These are phyloP conservation scores for Fremontodendron californicum DNA, from an alignment of 345 rosid species.

Conservation along the genomic window DNA sequence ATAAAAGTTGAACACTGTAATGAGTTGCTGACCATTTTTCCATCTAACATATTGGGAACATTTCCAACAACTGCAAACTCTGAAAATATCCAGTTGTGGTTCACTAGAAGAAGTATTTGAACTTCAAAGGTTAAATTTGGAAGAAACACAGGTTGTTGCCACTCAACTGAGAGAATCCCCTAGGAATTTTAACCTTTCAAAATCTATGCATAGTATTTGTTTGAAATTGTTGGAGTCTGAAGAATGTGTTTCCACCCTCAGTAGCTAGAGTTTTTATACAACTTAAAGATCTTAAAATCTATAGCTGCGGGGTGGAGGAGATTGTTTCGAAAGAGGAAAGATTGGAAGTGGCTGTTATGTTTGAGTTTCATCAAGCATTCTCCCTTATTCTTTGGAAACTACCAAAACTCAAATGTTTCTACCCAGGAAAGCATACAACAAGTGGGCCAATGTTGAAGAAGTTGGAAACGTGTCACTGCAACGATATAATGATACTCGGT, in stretches of 20 bases:
- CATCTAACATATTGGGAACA: background rate
- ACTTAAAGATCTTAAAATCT: slow-evolving; percentile 1
- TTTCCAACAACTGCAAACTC: background rate
- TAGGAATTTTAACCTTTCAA: background rate
- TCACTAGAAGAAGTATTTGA: background rate
- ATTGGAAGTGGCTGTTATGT: background rate
- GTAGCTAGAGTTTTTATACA: background rate
- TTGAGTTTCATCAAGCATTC: slow-evolving; percentile 9
- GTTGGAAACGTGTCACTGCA: background rate
- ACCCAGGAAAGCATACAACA: background rate
- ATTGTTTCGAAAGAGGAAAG: background rate
- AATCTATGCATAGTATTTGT: background rate
- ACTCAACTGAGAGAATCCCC: background rate
- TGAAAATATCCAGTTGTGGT: background rate
- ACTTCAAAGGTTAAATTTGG: background rate
- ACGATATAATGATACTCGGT: background rate
- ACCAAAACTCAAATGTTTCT: slow-evolving; percentile 7
- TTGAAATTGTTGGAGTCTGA: background rate
- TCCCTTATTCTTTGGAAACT: background rate
- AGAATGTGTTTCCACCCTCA: slow-evolving; percentile 6
- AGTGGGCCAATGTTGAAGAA: background rate
- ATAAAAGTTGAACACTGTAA: background rate
- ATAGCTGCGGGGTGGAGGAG: background rate
- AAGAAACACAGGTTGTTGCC: background rate
- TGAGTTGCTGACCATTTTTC: background rate